Percentiles rank a stretch among this genome's conserved stretches.
phyloP scores from a whole-genome alignment of 495 filamentous ascomycete species.

The Xylaria curta region DNA sequence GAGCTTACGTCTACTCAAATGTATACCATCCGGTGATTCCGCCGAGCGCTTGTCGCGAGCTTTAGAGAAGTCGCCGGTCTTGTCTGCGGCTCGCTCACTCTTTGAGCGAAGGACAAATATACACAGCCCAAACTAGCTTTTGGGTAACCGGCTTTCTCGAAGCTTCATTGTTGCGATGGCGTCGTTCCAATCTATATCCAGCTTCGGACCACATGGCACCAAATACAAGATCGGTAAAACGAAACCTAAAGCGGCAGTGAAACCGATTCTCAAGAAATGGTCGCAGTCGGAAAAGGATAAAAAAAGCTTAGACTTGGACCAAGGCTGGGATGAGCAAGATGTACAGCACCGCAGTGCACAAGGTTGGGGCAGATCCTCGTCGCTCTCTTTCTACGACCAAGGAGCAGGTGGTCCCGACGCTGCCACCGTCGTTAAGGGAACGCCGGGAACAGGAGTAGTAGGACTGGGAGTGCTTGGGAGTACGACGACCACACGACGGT shows the following conservation, averaged over 20 bases:
- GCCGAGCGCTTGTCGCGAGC: constrained; percentile 24
- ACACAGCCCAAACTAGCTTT: constrained; percentile 4
- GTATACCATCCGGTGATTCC: constrained; percentile 41
- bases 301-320: constrained; percentile 60
- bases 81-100: background rate
- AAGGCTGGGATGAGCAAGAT: constrained; percentile 56
- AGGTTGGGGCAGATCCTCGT: constrained; percentile 27
- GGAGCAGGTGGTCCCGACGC: background rate
- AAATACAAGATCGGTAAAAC: constrained; percentile 52
- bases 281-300: constrained; percentile 59
- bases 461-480: constrained; percentile 22
- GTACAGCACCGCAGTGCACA: constrained; percentile 21
- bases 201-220: constrained; percentile 34
- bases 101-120: constrained; percentile 9
- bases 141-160: constrained; percentile 4
- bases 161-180: constrained; percentile 39
- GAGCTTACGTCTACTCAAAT: constrained; percentile 30
- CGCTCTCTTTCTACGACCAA: constrained; percentile 16
- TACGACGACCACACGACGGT: constrained; percentile 27
- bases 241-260: constrained; percentile 50
- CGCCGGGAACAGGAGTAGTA: constrained; percentile 32
- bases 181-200: constrained; percentile 41
- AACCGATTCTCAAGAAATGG: constrained; percentile 63
- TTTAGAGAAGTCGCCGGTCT: constrained; percentile 17
- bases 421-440: constrained; percentile 2